Evolutionary conservation across 768 basidiomycete genomes (phyloP), one percentile per base, ranked within the genome.

Genomic region (Amanita exitialis): DNA sequence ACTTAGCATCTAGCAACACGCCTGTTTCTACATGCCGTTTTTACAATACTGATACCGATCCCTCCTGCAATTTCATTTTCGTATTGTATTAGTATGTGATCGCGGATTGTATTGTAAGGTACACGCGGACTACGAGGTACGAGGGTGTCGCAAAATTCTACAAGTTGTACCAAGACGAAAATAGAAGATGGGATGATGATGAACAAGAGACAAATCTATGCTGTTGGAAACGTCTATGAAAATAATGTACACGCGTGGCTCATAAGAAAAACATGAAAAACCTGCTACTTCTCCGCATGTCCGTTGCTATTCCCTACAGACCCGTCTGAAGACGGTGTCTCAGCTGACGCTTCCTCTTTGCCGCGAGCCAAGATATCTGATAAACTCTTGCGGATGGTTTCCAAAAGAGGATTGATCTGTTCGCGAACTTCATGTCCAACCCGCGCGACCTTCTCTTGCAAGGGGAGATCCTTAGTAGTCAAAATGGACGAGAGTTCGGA

Each of bases 381-480:
- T 15, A 77, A 62, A 13, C 68, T 65, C 52, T 72, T 72, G 51
- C 67, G 66, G 21, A 79, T 58, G 12, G 66, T 67, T 32, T 82
- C 80, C 12, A 88, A 70, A 47, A 86, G 61, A 16, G 86, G 86
- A 23, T 69, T 68, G 20, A 87, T 77, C 30, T 76, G 76, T 21
- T 76, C 74, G 58, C 71, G 76, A 21, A 88, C 81, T 49, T 84
- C 79, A 47, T 71, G 66, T 20, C 71, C 63, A 16, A 87, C 67
- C 52, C 75, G 77, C 43, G 64, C 57, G 15, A 79, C 74, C 69
- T 86, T 88, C 51, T 86, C 85, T 39, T 75, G 72, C 3, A 86
- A 53, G 0, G 83, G 72, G 15, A 81, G 59, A 47, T 84, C 75
- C 51, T 79, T 74, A 32, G 67, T 64, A 15, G 69, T 71, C 44